Base-by-base conservation (phyloP, 805 yeast species). In the Candida montana region DNA sequence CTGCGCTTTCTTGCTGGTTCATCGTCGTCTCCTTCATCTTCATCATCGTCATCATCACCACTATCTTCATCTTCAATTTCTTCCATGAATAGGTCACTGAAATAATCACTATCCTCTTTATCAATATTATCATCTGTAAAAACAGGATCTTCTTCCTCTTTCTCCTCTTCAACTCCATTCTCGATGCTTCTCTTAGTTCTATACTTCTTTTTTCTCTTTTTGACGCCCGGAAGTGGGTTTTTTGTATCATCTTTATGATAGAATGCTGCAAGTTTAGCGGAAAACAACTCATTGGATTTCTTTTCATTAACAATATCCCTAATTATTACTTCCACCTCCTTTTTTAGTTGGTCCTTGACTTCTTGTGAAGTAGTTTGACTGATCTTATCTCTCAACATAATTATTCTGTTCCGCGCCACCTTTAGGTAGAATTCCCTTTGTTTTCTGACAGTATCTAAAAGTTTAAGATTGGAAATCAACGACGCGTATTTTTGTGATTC, bases 81-180 rank as follows among this genome's bases (percentile, higher is more conserved):
- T 20, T 39, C 35, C n/a, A 43, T 10, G 17, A 40, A 43, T 18
- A 39, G 24, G 27, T 44, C 39, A 16, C 30, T 26, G 20, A 36
- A 23, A 23, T 44, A 44, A 33, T 35, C 45, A 27, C 32, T 26
- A 19, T 35, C 44, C 3, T 30, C 33, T 15, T 29, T 33, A 17
- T 39, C 28, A 27, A 34, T n/a, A 5, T 24, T 13, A 13, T 33
- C 18, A 21, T 16, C 31, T n/a, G 33, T 9, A 21, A 7, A 7
- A 9, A 21, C n/a, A n/a, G n/a, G n/a, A n/a, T n/a, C n/a, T n/a
- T n/a, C n/a, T n/a, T n/a, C n/a, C 24, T 21, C 24, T 21, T 21
- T 21, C 24, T 26, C 24, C 27, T 17, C 23, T 9, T 32, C 35
- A 17, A 17, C 36, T 32, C 17, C 41, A 31, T 19, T 19, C 15